Evolutionary conservation across 2,329 filamentous ascomycete species (phyloP), one percentile per base, ranked within the genome.

Genomic region (Geosmithia flava): DNA sequence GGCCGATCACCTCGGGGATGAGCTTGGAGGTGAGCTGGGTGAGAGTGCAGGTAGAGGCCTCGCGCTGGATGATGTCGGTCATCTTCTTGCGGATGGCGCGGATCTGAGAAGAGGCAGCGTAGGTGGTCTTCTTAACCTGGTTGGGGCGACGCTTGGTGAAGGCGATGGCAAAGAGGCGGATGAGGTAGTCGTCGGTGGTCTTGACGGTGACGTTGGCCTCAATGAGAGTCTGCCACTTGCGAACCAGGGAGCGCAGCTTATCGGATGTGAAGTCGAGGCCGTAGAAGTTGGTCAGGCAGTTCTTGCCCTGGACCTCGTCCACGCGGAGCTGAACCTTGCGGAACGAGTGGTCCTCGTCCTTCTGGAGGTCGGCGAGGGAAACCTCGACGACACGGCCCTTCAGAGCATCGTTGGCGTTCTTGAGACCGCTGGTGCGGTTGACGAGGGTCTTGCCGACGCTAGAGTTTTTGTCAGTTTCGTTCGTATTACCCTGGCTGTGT

Each of bases 121-220:
- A 98, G 69, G 93, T 98, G 65, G 93, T 98, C 87, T 97, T 98
- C 87, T 95, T 95, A 80, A 98, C 91, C 81, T 98, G 93, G 81
- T 97, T 98, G 63, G 88, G 89, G 67, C 93, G 85, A 73, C 89
- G 82, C 86, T 97, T 97, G 74, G 93, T 98, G 81, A 98, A 98
- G 62, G 87, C 93, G 62, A 98, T 98, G 70, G 88, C 88, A 78
- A 98, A 98, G 62, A 98, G 84, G 65, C 93, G 88, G 75, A 98
- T 82, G 69, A 97, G 90, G 80, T 98, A 97, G 76, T 98, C 93
- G 69, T 98, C 93, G 69, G 93, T 97, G 64, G 93, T 97, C 87
- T 97, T 97, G 80, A 98, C 90, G 59, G 94, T 95, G 67, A 97
- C 83, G 73, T 98, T 98, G 79, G 93, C 93, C 83, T 98, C 93